Percentiles rank a stretch among this genome's conserved stretches.
phyloP scores from a whole-genome alignment of 305 asterid genomes.

The Fraxinus xanthoxyloides region DNA sequence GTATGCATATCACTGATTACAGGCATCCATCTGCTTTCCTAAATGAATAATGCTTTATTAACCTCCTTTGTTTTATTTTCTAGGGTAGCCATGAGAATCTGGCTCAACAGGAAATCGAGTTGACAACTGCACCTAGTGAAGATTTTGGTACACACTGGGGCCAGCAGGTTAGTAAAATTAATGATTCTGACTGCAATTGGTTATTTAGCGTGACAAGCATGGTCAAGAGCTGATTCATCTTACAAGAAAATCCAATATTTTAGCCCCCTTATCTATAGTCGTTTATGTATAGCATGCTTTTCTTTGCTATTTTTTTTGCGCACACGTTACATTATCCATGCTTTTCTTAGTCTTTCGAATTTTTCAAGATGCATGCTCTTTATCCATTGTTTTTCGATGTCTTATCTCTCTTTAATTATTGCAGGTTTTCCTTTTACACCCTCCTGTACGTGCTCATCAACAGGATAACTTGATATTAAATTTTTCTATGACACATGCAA shows the following conservation, averaged over 20 bases:
- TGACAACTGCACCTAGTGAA: slow-evolving; percentile 82
- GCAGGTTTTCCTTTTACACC: slow-evolving; percentile 78
- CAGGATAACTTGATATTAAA: slow-evolving; percentile 51
- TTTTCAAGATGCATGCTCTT: background rate
- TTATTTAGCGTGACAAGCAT: background rate
- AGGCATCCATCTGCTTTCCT: background rate
- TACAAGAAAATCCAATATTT: background rate
- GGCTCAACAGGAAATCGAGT: slow-evolving; percentile 68
- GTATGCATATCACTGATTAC: slow-evolving; percentile 25
- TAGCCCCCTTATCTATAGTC: background rate
- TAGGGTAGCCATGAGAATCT: slow-evolving; percentile 72
- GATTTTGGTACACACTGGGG: slow-evolving; percentile 89
- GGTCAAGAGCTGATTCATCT: background rate
- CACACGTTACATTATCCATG: background rate
- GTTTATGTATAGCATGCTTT: background rate
- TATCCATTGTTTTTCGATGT: background rate
- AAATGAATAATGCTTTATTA: slow-evolving; percentile 1
- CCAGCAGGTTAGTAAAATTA: slow-evolving; percentile 69
- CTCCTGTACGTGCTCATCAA: slow-evolving; percentile 42
- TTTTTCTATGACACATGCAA: slow-evolving; percentile 66
- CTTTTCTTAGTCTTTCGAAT: background rate
- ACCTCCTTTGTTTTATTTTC: slow-evolving; percentile 21
- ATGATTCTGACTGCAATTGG: background rate
- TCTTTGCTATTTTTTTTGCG: background rate
- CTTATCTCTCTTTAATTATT: slow-evolving; percentile 18